Percentiles rank a stretch among this genome's conserved stretches.
These are phyloP conservation scores for Pyrus bretschneideri DNA, from an alignment of 306 rosid species.

Conservation along the genomic window DNA sequence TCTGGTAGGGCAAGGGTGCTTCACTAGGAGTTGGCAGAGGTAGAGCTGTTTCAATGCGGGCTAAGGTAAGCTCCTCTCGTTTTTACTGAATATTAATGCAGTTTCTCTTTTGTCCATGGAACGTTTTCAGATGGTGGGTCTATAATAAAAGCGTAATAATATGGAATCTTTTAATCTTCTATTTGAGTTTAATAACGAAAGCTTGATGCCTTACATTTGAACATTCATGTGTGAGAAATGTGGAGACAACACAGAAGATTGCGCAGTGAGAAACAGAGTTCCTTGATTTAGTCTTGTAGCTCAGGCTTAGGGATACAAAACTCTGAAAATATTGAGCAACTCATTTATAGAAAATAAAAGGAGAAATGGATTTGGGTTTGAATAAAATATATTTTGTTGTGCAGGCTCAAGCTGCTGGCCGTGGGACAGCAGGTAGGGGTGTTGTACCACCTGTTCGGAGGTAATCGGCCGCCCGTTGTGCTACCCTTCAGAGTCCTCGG, in stretches of 20 bases:
- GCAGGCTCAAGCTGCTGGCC: conserved; percentile 98
- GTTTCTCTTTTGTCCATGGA: not conserved
- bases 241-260: not conserved
- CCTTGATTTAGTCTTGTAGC: not conserved
- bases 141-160: too few species aligned
- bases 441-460: conserved; percentile 76
- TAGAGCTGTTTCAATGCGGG: conserved; percentile 98
- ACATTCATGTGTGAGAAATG: not conserved
- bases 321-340: not conserved
- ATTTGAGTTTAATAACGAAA: not conserved
- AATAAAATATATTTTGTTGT: conserved; percentile 8
- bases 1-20: conserved; percentile 94
- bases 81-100: not conserved
- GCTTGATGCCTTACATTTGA: not conserved
- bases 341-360: not conserved
- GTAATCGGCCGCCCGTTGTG: conserved; percentile 29
- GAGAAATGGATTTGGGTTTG: not conserved
- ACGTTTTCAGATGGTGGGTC: not conserved
- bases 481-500: not conserved
- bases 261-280: not conserved
- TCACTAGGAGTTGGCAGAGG: conserved; percentile 98
- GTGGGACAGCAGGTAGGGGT: conserved; percentile 92
- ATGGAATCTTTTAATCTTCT: too few species aligned
- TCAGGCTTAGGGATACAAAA: not conserved
- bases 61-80: conserved; percentile 46